A percentile compares a stretch with the other conserved stretches of the same genome.
phyloP scores from a whole-genome alignment of 1,139 yeast species.

The Taphrina pruni region DNA sequence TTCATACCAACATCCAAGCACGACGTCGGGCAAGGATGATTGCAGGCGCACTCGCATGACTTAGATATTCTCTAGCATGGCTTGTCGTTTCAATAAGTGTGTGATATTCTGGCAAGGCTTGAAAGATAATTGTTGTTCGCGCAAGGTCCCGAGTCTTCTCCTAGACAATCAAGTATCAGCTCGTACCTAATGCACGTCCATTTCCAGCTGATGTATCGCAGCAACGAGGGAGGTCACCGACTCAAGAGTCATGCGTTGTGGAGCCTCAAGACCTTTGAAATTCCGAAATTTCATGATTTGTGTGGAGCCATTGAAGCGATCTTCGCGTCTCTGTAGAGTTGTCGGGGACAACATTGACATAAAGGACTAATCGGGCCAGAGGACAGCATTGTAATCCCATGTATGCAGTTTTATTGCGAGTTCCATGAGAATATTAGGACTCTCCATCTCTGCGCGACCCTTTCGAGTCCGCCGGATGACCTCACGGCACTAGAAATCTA shows the following conservation, averaged over 20 bases:
- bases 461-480: slow-evolving; percentile 3
- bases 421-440: slow-evolving; percentile 27
- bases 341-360: too few relatives aligned
- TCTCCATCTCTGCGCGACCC: slow-evolving; percentile 12
- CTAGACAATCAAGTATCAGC: not conserved
- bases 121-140: not conserved
- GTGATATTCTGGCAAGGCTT: not conserved
- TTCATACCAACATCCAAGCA: slow-evolving; percentile 29
- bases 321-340: too few relatives aligned
- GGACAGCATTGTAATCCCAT: not conserved
- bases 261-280: not conserved
- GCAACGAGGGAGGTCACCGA: not conserved
- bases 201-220: not conserved
- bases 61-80: too few relatives aligned
- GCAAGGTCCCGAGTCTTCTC: not conserved
- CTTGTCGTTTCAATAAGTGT: too few relatives aligned
- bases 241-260: not conserved
- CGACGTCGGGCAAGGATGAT: slow-evolving; percentile 6
- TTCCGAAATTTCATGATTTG: not conserved
- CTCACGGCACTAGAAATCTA: slow-evolving; percentile 22
- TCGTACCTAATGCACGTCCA: too few relatives aligned
- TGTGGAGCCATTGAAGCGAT: not conserved
- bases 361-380: not conserved
- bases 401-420: slow-evolving; percentile 35
- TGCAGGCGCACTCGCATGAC: slow-evolving; percentile 26